Conservation (phyloP, 768 basidiomycete species). For the Hericium erinaceus region DNA sequence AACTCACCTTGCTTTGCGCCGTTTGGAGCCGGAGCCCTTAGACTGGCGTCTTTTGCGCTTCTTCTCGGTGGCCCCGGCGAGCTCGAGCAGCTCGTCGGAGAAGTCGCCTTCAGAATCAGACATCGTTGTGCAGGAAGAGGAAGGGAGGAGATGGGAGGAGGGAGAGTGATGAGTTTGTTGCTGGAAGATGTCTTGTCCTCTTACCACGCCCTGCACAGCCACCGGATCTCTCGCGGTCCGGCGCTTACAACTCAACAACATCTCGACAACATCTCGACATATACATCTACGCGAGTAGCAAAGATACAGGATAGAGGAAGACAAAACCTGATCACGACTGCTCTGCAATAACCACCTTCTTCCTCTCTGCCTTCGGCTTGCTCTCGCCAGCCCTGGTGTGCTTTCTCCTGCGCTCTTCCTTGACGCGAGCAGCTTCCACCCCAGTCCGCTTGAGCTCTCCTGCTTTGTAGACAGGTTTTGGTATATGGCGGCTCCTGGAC, state of each 20-base stretch:
- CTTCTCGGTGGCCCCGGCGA: constrained; percentile 61
- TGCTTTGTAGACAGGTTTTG: constrained; percentile 86
- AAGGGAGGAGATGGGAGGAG: constrained; percentile 7
- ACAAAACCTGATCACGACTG: constrained; percentile 38
- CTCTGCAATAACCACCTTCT: constrained; percentile 77
- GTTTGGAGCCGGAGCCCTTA: constrained; percentile 38
- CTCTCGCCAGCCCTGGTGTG: constrained; percentile 79
- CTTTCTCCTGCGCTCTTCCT: constrained; percentile 86
- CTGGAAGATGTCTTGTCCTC: background rate
- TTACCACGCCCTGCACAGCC: background rate
- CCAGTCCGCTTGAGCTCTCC: constrained; percentile 85
- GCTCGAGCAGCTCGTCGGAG: constrained; percentile 70
- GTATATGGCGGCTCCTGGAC: constrained; percentile 67
- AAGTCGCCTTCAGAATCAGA: constrained; percentile 44
- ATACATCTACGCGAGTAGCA: background rate
- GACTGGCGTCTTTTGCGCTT: constrained; percentile 54
- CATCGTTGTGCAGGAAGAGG: constrained; percentile 21
- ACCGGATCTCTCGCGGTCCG: background rate
- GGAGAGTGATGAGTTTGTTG: background rate
- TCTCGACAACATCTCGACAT: no score
- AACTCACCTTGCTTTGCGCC: constrained; percentile 67
- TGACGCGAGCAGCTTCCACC: constrained; percentile 81
- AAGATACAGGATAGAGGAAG: background rate
- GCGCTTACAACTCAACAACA: no score
- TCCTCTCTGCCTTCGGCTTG: constrained; percentile 88